Base-by-base conservation (phyloP, 164 flowering plant species). In the Cinnamomum chago region DNA sequence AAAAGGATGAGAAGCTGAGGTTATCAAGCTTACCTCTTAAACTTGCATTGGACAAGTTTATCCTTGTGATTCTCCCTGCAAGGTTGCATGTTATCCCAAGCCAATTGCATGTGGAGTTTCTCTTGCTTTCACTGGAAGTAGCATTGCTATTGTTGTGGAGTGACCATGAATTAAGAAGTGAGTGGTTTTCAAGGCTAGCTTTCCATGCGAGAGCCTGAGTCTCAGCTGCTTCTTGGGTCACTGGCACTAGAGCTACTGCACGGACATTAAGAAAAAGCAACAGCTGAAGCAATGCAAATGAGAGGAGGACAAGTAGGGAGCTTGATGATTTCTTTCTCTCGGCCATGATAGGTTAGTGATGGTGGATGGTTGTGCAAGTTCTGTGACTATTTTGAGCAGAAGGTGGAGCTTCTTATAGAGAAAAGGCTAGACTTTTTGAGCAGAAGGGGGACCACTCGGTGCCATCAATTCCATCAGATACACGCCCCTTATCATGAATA, bases 1-100 rank as follows among this genome's bases (percentile, higher is more conserved):
- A 73, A n/a, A 81, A 78, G 30, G 77, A 70, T 47, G 83, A 78
- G 70, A 78, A 78, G 50, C 60, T 60, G 30, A 81, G 35, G 58
- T 58, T 28, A 14, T 73, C 20, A 11, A 81, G 75, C 12, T 65
- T 76, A 62, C 79, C 83, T 52, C 11, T 14, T 47, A 76, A 50
- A 15, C 30, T 22, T 0, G 68, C 14, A 28, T 52, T 11, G 4
- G 71, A 18, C 10, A 81, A 75, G 70, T 70, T 65, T n/a, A 78
- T 62, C 22, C 18, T 52, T 20, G 35, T 67, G 2, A 76, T 70
- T 13, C 68, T 73, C 62, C 77, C 71, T 7, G 66, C 74, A 17
- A 17, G 25, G 62, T 72, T 65, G 68, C 83, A 77, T 3, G 64
- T 22, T 2, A 81, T 60, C 25, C 80, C 83, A 35, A 4, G 25